Conservation (phyloP, 768 basidiomycete species). For the Piloderma croceum region DNA sequence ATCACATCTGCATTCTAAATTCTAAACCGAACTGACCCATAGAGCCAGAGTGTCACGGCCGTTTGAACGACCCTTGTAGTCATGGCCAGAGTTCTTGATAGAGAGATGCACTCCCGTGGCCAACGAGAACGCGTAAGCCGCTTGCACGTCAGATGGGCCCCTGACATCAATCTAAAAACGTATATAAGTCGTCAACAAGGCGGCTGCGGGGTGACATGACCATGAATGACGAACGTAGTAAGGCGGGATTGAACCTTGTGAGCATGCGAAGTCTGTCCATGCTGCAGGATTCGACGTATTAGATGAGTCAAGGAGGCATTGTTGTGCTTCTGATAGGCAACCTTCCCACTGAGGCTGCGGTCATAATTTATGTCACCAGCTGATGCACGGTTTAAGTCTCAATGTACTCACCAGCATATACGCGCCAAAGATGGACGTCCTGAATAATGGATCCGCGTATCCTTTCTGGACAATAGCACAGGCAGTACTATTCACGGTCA, state of each 20-base stretch:
- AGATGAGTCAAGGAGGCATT: constrained; percentile 27
- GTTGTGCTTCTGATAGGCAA: constrained; percentile 23
- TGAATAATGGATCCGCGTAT: constrained; percentile 23
- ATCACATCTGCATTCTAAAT: too few species aligned
- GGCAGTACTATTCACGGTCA: constrained; percentile 12
- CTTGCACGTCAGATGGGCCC: constrained; percentile 18
- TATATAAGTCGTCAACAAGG: neutral
- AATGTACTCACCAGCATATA: constrained; percentile 24
- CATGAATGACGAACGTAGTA: constrained; percentile 13
- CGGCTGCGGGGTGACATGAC: neutral
- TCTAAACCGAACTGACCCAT: constrained; percentile 21
- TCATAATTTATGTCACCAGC: neutral
- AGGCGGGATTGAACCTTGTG: constrained; percentile 16
- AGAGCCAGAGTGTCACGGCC: constrained; percentile 19
- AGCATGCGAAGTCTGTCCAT: constrained; percentile 11
- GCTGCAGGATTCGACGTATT: constrained; percentile 13
- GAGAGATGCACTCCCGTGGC: constrained; percentile 18
- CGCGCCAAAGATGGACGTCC: constrained; percentile 20
- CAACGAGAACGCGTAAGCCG: constrained; percentile 20
- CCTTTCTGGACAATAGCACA: constrained; percentile 24
- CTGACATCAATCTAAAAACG: constrained; percentile 14
- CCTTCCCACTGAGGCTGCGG: constrained; percentile 33
- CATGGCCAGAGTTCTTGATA: constrained; percentile 27
- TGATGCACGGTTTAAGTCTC: neutral
- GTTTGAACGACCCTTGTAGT: constrained; percentile 24